Conservation (phyloP, 192 early-diverging fungal genomes). For the Coemansia sp. region DNA sequence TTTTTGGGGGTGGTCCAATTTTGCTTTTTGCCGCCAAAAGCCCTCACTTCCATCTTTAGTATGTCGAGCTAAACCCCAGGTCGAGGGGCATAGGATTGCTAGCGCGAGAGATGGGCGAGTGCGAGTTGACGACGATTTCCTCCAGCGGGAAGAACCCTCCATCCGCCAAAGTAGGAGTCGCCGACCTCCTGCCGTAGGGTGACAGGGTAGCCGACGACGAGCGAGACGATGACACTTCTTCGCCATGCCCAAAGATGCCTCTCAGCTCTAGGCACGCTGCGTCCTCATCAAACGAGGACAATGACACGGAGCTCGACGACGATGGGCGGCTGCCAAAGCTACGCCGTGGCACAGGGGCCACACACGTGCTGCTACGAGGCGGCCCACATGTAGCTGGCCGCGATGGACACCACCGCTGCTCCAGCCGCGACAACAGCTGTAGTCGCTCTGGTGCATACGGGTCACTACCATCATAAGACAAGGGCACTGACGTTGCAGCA, state of each 20-base stretch:
- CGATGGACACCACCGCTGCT: conserved; percentile 48
- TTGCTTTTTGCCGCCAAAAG: not conserved
- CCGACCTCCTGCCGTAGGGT: conserved; percentile 7
- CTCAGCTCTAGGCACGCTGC: conserved; percentile 47
- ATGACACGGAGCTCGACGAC: conserved; percentile 17
- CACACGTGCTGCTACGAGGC: conserved; percentile 27
- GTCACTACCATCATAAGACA: conserved; percentile 15
- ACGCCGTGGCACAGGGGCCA: conserved; percentile 40
- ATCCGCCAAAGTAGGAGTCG: conserved; percentile 6
- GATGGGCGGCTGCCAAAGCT: conserved; percentile 17
- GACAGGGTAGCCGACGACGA: conserved; percentile 36
- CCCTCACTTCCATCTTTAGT: not conserved
- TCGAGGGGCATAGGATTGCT: conserved; percentile 48
- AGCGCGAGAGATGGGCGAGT: conserved; percentile 42
- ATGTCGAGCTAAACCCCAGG: conserved; percentile 32
- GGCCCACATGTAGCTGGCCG: conserved; percentile 7
- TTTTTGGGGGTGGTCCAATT: not conserved
- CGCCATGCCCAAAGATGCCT: conserved; percentile 36
- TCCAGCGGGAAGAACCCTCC: conserved; percentile 35
- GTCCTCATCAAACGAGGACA: conserved; percentile 29
- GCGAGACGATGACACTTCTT: conserved; percentile 14
- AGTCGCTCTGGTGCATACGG: conserved; percentile 31
- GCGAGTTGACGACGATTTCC: conserved; percentile 37
- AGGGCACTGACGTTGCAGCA: conserved; percentile 36
- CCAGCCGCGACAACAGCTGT: conserved; percentile 36